Percentiles rank a stretch among this genome's conserved stretches.
Evolutionary conservation across 768 basidiomycete species (phyloP).

Genomic region (button mushroom (Agaricus bisporus)): DNA sequence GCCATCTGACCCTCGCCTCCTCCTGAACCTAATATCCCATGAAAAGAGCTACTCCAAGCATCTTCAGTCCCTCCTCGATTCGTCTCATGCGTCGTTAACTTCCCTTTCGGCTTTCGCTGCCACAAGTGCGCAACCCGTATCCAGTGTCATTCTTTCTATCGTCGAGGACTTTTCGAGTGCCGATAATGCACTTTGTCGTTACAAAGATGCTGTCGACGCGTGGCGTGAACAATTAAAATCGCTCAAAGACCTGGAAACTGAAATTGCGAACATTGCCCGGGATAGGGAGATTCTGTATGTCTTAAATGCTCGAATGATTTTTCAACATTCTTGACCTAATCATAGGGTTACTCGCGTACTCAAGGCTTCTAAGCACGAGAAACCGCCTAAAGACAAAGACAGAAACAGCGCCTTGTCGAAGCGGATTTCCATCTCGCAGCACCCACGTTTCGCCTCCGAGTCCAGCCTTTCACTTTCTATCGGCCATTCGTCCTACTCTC

Average conservation of each 20-base stretch:
- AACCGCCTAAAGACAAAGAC: constrained; percentile 9
- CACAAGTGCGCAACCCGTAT: constrained; percentile 50
- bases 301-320: neutral
- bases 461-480: constrained; percentile 29
- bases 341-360: constrained; percentile 71
- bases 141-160: constrained; percentile 49
- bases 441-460: constrained; percentile 34
- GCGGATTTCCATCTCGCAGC: constrained; percentile 27
- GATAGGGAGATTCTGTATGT: constrained; percentile 82
- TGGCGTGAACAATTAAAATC: constrained; percentile 58
- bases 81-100: constrained; percentile 55
- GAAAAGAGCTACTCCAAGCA: constrained; percentile 72
- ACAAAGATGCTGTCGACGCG: constrained; percentile 52
- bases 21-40: constrained; percentile 57
- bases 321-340: neutral
- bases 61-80: constrained; percentile 47
- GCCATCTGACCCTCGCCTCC: constrained; percentile 65
- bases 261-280: constrained; percentile 59
- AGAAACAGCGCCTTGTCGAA: constrained; percentile 29
- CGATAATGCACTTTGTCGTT: constrained; percentile 62
- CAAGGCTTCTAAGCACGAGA: constrained; percentile 62
- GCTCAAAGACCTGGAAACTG: constrained; percentile 67
- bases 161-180: constrained; percentile 54
- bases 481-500: constrained; percentile 10
- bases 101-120: constrained; percentile 71